Evolutionary conservation across 768 basidiomycete species (phyloP), one percentile per base, ranked within the genome.

Genomic region (Boletus rubroflammeus): DNA sequence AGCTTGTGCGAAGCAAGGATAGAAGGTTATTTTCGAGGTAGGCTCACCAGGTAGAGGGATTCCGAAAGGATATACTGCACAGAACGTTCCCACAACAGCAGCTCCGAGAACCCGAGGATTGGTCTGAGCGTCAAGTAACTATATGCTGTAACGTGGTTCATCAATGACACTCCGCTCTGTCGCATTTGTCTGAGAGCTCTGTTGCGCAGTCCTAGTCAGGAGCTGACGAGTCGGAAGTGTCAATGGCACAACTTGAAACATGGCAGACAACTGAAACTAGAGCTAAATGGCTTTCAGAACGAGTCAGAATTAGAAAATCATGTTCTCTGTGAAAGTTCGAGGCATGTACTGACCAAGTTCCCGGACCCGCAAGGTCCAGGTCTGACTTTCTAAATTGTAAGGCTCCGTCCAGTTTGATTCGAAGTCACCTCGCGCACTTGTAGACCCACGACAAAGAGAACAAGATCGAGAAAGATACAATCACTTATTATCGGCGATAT

Each of bases 221-320:
- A 45, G 55, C 23, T 56, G 23, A 59, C 54, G 61, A 2, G 48
- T 40, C 21, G 51, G 23, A 25, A 25, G 4, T 25, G 23, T 25
- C 35, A 68, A 56, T 36, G 68, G 61, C 10, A 68, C 57, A 3
- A n/a, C n/a, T n/a, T n/a, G n/a, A n/a, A 66, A 45, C 68, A 70
- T 67, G 25, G 39, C 34, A 41, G 11, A 32, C 32, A 14, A 32
- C 14, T 32, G 32, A 14, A 32, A 25, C 10, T 43, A 47, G 13
- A 45, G 7, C 17, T 29, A 53, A 26, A 1, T 10, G 2, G 29
- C n/a, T 32, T 15, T 45, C 25, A 34, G 28, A 38, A 0, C 3
- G 23, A 21, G 14, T 46, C 29, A 51, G 36, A 46, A 51, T 31
- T 19, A 23, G 32, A 42, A 19, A 8, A 31, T 25, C n/a, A 28